Conservation (phyloP, 257 asterid genomes). For the Perilla frutescens region DNA sequence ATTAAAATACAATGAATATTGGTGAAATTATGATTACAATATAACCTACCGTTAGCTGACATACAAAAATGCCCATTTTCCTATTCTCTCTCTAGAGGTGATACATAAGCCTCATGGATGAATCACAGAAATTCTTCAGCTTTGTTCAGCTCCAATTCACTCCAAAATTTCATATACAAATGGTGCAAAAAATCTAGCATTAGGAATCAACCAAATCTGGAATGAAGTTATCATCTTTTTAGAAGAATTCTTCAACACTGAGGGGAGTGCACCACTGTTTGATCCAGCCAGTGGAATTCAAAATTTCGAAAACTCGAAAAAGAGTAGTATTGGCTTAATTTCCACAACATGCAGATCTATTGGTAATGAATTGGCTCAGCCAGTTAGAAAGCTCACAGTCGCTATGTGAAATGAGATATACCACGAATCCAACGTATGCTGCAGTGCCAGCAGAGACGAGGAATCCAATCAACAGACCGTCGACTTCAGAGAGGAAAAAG, state of each 20-base stretch:
- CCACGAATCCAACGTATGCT: conserved; percentile 68
- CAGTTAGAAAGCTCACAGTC: conserved; percentile 53
- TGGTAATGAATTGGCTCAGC: conserved; percentile 48
- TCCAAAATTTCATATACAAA: conserved; percentile 11
- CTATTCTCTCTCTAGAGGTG: not conserved
- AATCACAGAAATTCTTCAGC: conserved; percentile 25
- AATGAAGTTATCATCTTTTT: not conserved
- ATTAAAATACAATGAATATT: not conserved
- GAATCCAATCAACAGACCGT: conserved; percentile 62
- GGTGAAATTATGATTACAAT: conserved; percentile 25
- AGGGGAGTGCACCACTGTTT: conserved; percentile 18
- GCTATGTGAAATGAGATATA: conserved; percentile 72
- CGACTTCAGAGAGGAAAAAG: conserved; percentile 78
- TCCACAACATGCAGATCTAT: conserved; percentile 44
- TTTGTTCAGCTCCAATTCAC: conserved; percentile 25
- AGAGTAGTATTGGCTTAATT: conserved; percentile 34
- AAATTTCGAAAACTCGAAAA: conserved; percentile 5
- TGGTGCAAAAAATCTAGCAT: conserved; percentile 2
- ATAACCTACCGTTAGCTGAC: conserved; percentile 28
- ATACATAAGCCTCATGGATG: conserved; percentile 8
- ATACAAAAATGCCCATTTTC: conserved; percentile 22
- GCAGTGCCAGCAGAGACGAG: conserved; percentile 63
- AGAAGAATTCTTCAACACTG: conserved; percentile 16
- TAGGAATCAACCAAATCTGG: conserved; percentile 24
- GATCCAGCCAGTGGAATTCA: conserved; percentile 9